Percentiles rank a stretch among this genome's conserved stretches.
Evolutionary conservation across 129 eudicot genomes (phyloP).

Genomic region (Logfia minima): DNA sequence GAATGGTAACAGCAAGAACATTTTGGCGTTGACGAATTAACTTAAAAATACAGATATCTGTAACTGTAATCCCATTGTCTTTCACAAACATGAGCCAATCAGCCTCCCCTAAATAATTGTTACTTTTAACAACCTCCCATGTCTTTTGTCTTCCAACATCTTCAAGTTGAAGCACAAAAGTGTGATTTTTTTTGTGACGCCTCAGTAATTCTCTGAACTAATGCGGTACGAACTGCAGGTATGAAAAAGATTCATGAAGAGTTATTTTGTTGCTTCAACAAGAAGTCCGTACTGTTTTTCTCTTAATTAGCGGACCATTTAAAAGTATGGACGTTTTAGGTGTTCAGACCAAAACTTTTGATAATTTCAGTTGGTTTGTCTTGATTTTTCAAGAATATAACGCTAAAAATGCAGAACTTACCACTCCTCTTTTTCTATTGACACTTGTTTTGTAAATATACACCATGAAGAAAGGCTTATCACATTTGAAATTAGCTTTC

Average conservation of each 20-base stretch:
- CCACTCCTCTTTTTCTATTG: not conserved
- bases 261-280: too few relatives aligned
- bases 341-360: not conserved
- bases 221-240: constrained; percentile 7
- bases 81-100: constrained; percentile 31
- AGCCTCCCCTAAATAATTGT: not conserved
- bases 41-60: constrained; percentile 27
- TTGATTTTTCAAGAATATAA: not conserved
- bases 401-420: constrained; percentile 1
- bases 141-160: constrained; percentile 13
- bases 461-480: constrained; percentile 25
- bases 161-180: constrained; percentile 21
- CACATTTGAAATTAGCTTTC: constrained; percentile 27
- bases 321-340: not conserved
- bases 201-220: constrained; percentile 7
- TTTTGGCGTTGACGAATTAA: constrained; percentile 9
- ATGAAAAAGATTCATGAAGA: not conserved
- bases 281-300: not conserved
- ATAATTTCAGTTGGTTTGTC: not conserved
- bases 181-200: not conserved
- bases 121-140: constrained; percentile 2
- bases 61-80: constrained; percentile 26
- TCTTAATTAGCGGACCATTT: not conserved
- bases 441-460: constrained; percentile 1
- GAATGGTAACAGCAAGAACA: constrained; percentile 24